A percentile compares a stretch with the other conserved stretches of the same genome.
Evolutionary conservation across 2,329 filamentous ascomycete species (phyloP).

Genomic region (Mycosphaerella sp.): DNA sequence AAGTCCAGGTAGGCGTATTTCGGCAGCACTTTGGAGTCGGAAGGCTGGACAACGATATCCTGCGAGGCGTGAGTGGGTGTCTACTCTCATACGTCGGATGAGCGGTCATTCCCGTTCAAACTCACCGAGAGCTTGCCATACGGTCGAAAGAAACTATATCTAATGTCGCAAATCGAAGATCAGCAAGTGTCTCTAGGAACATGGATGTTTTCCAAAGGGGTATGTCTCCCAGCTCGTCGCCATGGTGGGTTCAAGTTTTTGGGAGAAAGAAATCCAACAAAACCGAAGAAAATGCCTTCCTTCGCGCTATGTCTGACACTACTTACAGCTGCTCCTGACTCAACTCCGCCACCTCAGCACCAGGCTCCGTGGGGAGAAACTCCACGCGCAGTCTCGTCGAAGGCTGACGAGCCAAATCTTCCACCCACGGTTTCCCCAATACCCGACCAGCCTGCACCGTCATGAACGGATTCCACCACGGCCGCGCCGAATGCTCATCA

Average conservation of each 20-base stretch:
- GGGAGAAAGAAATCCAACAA: too few relatives aligned
- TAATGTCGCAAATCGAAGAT: too few relatives aligned
- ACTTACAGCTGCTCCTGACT: conserved; percentile 71
- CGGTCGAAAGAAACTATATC: conserved; percentile 68
- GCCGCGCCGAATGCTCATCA: conserved; percentile 63
- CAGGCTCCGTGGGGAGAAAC: conserved; percentile 68
- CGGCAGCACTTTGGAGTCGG: conserved; percentile 78
- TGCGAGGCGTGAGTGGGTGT: too few relatives aligned
- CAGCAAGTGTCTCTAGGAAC: too few relatives aligned
- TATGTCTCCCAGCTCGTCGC: too few relatives aligned
- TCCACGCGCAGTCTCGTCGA: conserved; percentile 71
- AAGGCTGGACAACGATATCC: conserved; percentile 74
- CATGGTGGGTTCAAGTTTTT: too few relatives aligned
- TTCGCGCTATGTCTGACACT: too few relatives aligned
- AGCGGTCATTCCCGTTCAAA: too few relatives aligned
- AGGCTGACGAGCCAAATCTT: conserved; percentile 81
- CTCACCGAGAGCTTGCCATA: conserved; percentile 71
- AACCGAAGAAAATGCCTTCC: too few relatives aligned
- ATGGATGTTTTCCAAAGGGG: too few relatives aligned
- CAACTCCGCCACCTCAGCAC: conserved; percentile 66
- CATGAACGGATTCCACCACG: conserved; percentile 83
- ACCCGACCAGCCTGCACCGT: conserved; percentile 67
- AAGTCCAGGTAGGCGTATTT: conserved; percentile 78
- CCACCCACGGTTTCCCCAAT: conserved; percentile 82
- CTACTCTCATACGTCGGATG: too few relatives aligned